Evolutionary conservation across 2,329 filamentous ascomycete species (phyloP), one percentile per base, ranked within the genome.

Genomic region (Claviceps humidiphila): DNA sequence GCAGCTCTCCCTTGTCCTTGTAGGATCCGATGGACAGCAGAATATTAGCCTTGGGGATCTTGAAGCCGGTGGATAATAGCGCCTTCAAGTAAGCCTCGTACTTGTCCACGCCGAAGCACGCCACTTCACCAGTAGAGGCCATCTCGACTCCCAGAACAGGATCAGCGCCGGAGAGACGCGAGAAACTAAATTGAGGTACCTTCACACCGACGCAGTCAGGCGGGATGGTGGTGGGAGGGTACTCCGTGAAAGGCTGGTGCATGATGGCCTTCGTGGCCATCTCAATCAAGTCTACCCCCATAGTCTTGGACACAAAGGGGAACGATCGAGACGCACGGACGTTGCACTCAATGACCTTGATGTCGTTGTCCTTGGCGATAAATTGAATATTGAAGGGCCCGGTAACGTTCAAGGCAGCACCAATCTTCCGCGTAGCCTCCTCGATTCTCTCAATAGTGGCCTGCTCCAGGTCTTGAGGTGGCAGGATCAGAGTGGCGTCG

Each of bases 291-390:
- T 98, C 91, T 50, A 96, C 87, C 50, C 90, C 90, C 88, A 95
- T 97, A 59, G 95, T 89, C 76, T 98, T 98, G 58, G 90, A 96
- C 16, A 97, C 90, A 65, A 98, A 98, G 56, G 93, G 93, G 77
- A 96, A 96, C 0, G 91, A 97, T 58, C 93, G 81, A 46, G 93
- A 96, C 16, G 93, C 93, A 57, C 93, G 85, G 55, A 97, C 93
- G 63, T 98, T 98, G 72, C 93, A 97, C 73, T 98, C 93, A 58
- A 98, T 98, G 59, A 98, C 93, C 76, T 97, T 97, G 76, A 98
- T 97, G 59, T 97, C 91, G 67, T 97, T 97, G 68, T 97, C 90
- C 74, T 97, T 97, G 62, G 93, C 93, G 63, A 98, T 98, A 74
- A 98, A 97, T 68, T 98, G 93, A 57, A 98, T 98, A 72, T 98